phyloP scores from a whole-genome alignment of 1,284 basidiomycete species.

The Cryptococcus sp. region DNA sequence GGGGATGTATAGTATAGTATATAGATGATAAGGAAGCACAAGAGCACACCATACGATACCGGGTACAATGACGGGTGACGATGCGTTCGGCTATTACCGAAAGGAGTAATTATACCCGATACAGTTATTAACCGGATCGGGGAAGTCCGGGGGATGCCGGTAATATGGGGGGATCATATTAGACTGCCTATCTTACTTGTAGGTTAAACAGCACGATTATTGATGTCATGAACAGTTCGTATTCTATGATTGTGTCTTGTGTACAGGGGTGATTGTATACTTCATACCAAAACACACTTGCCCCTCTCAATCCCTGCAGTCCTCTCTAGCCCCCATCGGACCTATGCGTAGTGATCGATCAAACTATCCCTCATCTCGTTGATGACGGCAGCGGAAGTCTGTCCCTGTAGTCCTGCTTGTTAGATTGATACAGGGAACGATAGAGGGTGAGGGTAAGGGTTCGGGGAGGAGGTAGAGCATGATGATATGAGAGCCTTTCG shows the following conservation, averaged over 20 bases:
- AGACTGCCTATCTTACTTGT: too few relatives aligned
- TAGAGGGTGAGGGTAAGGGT: not conserved
- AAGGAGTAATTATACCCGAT: not conserved
- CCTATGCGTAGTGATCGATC: constrained; percentile 86
- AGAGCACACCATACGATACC: too few relatives aligned
- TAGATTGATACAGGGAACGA: not conserved
- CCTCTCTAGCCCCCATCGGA: too few relatives aligned
- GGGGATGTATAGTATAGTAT: not conserved
- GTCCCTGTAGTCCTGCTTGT: constrained; percentile 74
- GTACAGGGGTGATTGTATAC: too few relatives aligned
- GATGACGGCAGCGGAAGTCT: constrained; percentile 77
- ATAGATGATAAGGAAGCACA: not conserved
- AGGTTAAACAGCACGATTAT: too few relatives aligned
- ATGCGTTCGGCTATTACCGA: not conserved
- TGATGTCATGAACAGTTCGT: not conserved
- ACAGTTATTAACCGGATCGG: not conserved
- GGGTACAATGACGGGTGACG: too few relatives aligned
- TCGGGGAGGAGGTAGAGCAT: not conserved
- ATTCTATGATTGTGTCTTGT: not conserved
- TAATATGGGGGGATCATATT: too few relatives aligned
- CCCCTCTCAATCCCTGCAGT: not conserved
- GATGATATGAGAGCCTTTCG: too few relatives aligned
- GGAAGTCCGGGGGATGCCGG: not conserved
- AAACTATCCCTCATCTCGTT: constrained; percentile 91
- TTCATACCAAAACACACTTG: not conserved